A percentile compares a stretch with the other conserved stretches of the same genome.
These are phyloP conservation scores for Alternaria triticina DNA, from an alignment of 2,329 filamentous ascomycete species.

Conservation along the genomic window DNA sequence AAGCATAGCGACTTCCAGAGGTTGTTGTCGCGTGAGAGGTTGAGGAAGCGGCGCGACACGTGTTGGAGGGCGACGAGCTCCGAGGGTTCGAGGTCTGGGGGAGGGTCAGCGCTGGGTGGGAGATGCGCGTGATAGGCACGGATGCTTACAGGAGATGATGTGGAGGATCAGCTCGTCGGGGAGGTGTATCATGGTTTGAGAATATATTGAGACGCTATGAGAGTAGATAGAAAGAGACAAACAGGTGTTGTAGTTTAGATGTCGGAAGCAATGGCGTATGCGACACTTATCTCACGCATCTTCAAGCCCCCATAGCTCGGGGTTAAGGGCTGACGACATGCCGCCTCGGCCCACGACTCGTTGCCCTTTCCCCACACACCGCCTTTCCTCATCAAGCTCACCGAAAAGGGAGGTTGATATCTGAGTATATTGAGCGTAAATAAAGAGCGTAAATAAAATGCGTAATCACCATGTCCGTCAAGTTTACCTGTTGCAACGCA, in stretches of 20 bases:
- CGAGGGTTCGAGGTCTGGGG: conserved; percentile 62
- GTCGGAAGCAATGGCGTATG: conserved; percentile 10
- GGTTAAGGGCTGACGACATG: conserved; percentile 32
- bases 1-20: conserved; percentile 82
- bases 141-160: conserved; percentile 50
- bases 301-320: too few relatives aligned
- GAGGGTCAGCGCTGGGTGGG: conserved; percentile 17
- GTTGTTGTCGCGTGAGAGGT: conserved; percentile 73
- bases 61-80: conserved; percentile 73
- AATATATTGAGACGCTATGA: too few relatives aligned
- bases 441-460: too few relatives aligned
- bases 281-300: conserved; percentile 14
- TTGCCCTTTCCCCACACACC: conserved; percentile 1
- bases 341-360: conserved; percentile 17
- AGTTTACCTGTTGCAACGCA: too few relatives aligned
- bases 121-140: conserved; percentile 5
- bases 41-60: conserved; percentile 70
- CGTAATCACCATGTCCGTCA: too few relatives aligned
- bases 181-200: conserved; percentile 38
- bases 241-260: not conserved
- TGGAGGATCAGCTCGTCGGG: conserved; percentile 53
- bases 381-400: not conserved
- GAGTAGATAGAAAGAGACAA: too few relatives aligned
- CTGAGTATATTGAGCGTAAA: too few relatives aligned
- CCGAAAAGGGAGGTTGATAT: not conserved